Evolutionary conservation across 2,329 filamentous ascomycete species (phyloP).

Genomic region (Cryphonectria nitschkei): DNA sequence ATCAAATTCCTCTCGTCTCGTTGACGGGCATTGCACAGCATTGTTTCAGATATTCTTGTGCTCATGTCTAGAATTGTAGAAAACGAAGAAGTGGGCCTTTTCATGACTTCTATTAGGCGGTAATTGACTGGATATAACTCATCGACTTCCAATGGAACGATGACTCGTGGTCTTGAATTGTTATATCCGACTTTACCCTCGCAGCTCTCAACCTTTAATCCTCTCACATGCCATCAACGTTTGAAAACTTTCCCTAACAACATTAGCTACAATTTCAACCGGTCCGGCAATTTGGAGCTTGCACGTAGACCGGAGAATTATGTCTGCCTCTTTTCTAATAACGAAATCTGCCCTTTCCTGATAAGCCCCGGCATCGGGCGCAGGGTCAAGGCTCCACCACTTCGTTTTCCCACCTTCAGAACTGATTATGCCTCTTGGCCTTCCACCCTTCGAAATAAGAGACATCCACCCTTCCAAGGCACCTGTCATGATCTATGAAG

Average conservation of each 20-base stretch:
- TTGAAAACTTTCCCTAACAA: neutral
- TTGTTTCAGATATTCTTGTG: neutral
- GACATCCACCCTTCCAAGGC: neutral
- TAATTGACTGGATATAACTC: no score
- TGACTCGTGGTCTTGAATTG: neutral
- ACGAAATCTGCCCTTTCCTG: conserved; percentile 12
- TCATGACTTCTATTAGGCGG: neutral
- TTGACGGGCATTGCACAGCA: neutral
- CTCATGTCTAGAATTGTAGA: neutral
- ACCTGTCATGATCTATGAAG: neutral
- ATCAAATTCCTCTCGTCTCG: neutral
- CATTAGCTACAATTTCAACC: neutral
- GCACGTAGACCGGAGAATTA: neutral
- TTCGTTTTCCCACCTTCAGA: neutral
- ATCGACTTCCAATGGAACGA: neutral
- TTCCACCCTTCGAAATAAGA: neutral
- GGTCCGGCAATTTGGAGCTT: neutral
- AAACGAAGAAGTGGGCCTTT: neutral
- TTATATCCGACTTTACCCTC: neutral
- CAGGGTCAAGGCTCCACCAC: neutral
- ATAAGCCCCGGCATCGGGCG: conserved; percentile 20
- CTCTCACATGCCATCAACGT: neutral
- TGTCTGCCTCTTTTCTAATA: neutral
- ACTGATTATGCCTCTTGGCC: neutral
- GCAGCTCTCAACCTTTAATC: neutral